Conservation (phyloP, 768 basidiomycete species). For the Termitomyces sp. region DNA sequence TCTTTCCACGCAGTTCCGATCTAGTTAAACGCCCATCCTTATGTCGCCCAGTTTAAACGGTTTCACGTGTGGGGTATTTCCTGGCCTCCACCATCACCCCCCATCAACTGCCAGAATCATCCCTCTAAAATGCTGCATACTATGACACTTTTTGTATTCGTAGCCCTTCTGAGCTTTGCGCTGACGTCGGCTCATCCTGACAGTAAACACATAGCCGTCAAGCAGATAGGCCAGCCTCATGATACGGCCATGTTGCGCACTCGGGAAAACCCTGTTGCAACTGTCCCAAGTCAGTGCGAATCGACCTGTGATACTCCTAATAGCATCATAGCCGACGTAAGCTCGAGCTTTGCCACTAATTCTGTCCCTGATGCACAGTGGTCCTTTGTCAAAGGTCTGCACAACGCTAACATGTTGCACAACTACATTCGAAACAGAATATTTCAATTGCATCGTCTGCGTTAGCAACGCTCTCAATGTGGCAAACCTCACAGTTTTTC, state of each 20-base stretch:
- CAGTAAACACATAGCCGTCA: background rate
- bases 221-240: background rate
- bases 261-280: constrained; percentile 16
- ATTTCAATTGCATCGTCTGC: constrained; percentile 38
- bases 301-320: constrained; percentile 24
- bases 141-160: background rate
- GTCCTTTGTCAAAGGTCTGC: constrained; percentile 18
- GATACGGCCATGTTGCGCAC: background rate
- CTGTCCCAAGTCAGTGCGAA: constrained; percentile 25
- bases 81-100: background rate
- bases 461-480: constrained; percentile 18
- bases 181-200: background rate
- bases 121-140: background rate
- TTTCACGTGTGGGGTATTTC: background rate
- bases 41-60: no score
- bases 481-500: constrained; percentile 21
- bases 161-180: background rate
- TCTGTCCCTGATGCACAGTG: background rate
- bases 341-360: background rate
- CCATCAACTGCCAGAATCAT: background rate
- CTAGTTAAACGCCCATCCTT: no score
- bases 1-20: background rate
- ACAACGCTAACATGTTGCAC: constrained; percentile 31
- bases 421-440: constrained; percentile 27
- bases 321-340: constrained; percentile 14